Base-by-base conservation (phyloP, 176 grass and related monocot species). In the Chrysopogon serrulatus region DNA sequence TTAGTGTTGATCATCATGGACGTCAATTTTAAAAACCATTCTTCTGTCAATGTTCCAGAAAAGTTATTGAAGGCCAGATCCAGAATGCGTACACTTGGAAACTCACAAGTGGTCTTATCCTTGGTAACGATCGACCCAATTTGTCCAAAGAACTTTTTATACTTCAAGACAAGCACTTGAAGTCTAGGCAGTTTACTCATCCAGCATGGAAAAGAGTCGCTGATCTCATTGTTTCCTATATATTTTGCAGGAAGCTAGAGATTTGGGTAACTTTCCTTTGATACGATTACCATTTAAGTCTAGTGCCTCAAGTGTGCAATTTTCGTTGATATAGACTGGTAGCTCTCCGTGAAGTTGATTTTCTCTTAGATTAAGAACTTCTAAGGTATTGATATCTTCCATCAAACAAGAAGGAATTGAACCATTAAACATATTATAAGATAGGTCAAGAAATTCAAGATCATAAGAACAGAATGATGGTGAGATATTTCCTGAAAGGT, bases 51-150 rank as follows among this genome's bases (percentile, higher is more conserved):
- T 27, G 12, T 3, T 0, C 92, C 92, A 0, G 81, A 85, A 4
- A 90, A 71, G 0, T 86, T 90, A 21, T 90, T 90, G 6, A 77
- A 90, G 47, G 88, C 36, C 24, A 90, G 5, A 86, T 90, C 77
- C 0, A 72, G 3, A 48, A 90, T 77, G 1, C 45, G 11, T 15
- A 76, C 1, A 17, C 30, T 23, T 8, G 15, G 34, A 49, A 49
- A 49, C 19, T 49, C 5, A 5, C 47, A 49, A 49, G 16, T 49
- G n/a, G 47, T 49, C 47, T 18, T n/a, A n/a, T n/a, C n/a, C n/a
- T n/a, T n/a, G n/a, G n/a, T n/a, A n/a, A n/a, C n/a, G n/a, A n/a
- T n/a, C n/a, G n/a, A n/a, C n/a, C n/a, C n/a, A n/a, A n/a, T n/a
- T n/a, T 49, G 42, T 21, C 88, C 78, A 11, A 63, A n/a, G n/a